A percentile compares a stretch with the other conserved stretches of the same genome.
Evolutionary conservation across 1,284 basidiomycete species (phyloP).

Genomic region (Ustilago tritici): DNA sequence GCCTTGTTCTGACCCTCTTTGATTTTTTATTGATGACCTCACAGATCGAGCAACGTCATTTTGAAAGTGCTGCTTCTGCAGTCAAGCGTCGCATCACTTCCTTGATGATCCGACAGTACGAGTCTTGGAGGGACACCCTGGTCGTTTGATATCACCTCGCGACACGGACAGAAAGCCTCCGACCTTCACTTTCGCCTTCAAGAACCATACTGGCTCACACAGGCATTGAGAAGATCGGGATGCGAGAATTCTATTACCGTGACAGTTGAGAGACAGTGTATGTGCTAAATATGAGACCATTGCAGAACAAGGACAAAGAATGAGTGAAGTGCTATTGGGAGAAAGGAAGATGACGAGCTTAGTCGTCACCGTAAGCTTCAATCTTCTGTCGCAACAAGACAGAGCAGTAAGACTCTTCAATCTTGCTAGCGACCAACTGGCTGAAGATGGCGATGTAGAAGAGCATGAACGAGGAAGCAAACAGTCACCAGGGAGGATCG

Average conservation of each 20-base stretch:
- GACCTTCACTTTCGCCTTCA: not conserved
- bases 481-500: conserved; percentile 24
- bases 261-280: conserved; percentile 16
- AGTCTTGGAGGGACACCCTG: conserved; percentile 56
- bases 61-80: conserved; percentile 79
- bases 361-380: conserved; percentile 21
- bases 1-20: not conserved
- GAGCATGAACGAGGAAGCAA: conserved; percentile 32
- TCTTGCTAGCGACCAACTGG: conserved; percentile 33
- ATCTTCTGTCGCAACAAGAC: conserved; percentile 26
- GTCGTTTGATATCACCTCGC: conserved; percentile 22
- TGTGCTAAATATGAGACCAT: conserved; percentile 4
- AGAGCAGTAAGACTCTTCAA: conserved; percentile 32
- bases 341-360: not conserved
- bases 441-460: conserved; percentile 39
- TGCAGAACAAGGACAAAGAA: not conserved
- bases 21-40: not conserved
- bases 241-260: conserved; percentile 10
- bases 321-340: not conserved
- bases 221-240: not conserved
- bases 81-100: conserved; percentile 88
- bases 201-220: not conserved
- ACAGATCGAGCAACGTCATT: conserved; percentile 81
- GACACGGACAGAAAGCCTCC: not conserved
- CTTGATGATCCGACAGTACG: conserved; percentile 73